Evolutionary conservation across 495 filamentous ascomycete species (phyloP), one percentile per base, ranked within the genome.

Genomic region (Penicillium egyptiacum): DNA sequence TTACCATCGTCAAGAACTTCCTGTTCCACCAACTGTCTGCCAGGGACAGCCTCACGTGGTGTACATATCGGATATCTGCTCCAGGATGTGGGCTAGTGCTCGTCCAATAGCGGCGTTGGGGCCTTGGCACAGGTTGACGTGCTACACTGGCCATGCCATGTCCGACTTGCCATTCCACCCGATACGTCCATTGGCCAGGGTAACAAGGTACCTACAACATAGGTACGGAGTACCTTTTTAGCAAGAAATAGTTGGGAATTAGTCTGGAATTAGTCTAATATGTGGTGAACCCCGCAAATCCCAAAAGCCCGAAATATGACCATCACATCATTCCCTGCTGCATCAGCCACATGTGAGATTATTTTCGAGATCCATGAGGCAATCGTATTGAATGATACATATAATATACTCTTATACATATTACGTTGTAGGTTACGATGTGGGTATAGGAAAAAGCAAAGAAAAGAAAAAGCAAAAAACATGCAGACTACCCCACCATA

Each of bases 1-100:
- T 11, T 28, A 9, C 11, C 26, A 33, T 33, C 30, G 30, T 14
- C 3, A 14, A 12, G 30, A 14, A 33, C 30, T 33, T 33, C 12
- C 11, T 19, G 25, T 50, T 58, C 60, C 49, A 60, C 64, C 64
- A 66, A 66, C 61, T 55, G 55, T 39, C 58, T 59, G 57, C 53
- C 65, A 68, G 65, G 65, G 62, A 63, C 52, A 58, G 50, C 10
- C 65, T 68, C 65, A 68, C 65, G 65, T 68, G 65, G 59, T 68
- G 6, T 39, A 2, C 17, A 25, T 25, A 25, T 39, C 35, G 35
- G n/a, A 41, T 42, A 41, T 22, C 31, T 50, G 31, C 35, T 51
- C 57, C 50, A 16, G 33, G 31, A 43, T 47, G 58, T 61, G 58
- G 59, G 44, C 59, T 62, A 53, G 46, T 55, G 31, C 39, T 46